phyloP scores from a whole-genome alignment of 2,329 filamentous ascomycete genomes.

The Thielaviopsis musarum region DNA sequence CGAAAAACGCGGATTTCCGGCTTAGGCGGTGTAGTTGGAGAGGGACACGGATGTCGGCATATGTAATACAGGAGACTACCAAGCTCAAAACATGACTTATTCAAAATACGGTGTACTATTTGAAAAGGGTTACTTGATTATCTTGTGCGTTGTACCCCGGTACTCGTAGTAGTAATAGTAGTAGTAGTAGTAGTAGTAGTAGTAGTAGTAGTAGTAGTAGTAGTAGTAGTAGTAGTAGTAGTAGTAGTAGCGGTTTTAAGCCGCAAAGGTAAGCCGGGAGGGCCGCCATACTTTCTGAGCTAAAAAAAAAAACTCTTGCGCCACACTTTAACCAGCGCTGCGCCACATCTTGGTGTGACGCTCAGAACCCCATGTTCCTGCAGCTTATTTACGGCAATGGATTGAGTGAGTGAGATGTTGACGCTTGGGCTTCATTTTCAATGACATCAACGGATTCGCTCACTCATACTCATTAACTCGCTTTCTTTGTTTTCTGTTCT shows the following conservation, averaged over 20 bases:
- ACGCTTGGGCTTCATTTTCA: not conserved
- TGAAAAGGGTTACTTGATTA: too few species aligned
- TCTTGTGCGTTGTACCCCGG: too few species aligned
- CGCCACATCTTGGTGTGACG: not conserved
- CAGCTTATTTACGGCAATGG: not conserved
- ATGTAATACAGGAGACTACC: not conserved
- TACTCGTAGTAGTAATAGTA: too few species aligned
- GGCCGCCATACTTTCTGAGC: not conserved
- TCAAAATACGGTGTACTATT: not conserved
- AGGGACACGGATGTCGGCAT: not conserved
- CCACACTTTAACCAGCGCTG: not conserved
- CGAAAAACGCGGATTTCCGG: conserved; percentile 73
- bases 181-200: too few species aligned
- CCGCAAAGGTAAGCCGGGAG: not conserved
- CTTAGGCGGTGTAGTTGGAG: conserved; percentile 23
- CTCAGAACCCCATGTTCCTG: not conserved
- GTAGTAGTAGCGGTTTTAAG: too few species aligned
- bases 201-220: too few species aligned
- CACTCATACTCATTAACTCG: too few species aligned
- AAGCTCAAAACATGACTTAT: not conserved
- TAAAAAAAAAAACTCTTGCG: not conserved
- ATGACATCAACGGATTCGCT: not conserved
- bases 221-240: too few species aligned
- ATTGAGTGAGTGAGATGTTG: not conserved
- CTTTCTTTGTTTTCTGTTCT: not conserved